These are phyloP conservation scores for Metschnikowia lachancei DNA, from an alignment of 805 yeast genomes.

Conservation along the genomic window DNA sequence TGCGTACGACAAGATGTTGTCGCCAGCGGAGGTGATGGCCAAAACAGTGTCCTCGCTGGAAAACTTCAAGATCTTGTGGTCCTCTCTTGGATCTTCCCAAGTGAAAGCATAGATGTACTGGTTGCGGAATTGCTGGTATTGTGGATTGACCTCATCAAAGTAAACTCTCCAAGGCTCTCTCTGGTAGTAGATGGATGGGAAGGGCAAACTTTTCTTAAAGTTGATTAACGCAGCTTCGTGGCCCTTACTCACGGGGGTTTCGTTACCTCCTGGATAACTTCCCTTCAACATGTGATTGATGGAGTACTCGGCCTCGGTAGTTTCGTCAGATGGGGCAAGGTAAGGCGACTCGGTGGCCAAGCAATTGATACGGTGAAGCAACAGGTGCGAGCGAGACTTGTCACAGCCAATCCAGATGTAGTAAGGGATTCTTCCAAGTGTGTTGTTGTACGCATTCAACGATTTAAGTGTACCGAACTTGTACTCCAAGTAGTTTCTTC, in stretches of 20 bases:
- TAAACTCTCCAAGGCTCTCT: conserved; percentile 74
- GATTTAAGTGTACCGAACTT: conserved; percentile 79
- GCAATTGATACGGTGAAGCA: conserved; percentile 66
- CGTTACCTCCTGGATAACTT: neutral
- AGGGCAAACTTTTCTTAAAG: conserved; percentile 64
- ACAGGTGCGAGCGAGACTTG: conserved; percentile 33
- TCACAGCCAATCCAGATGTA: conserved; percentile 76
- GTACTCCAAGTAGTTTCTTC: conserved; percentile 81
- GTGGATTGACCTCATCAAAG: conserved; percentile 67
- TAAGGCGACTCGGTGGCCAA: conserved; percentile 82
- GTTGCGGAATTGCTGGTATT: conserved; percentile 67
- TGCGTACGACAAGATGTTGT: conserved; percentile 74
- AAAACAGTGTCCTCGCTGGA: conserved; percentile 65
- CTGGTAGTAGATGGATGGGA: conserved; percentile 79
- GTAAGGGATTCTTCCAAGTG: conserved; percentile 73
- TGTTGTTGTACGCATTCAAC: conserved; percentile 60
- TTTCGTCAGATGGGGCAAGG: conserved; percentile 54
- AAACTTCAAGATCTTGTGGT: conserved; percentile 61
- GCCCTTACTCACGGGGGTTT: conserved; percentile 55
- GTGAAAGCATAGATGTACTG: conserved; percentile 86
- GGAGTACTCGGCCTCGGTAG: conserved; percentile 23
- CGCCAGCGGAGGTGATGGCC: conserved; percentile 87
- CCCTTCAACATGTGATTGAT: conserved; percentile 19
- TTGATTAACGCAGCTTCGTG: conserved; percentile 72
- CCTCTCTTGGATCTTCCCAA: conserved; percentile 90